Conservation (phyloP, 2,329 filamentous ascomycete species). For the Trichoderma sp. region DNA sequence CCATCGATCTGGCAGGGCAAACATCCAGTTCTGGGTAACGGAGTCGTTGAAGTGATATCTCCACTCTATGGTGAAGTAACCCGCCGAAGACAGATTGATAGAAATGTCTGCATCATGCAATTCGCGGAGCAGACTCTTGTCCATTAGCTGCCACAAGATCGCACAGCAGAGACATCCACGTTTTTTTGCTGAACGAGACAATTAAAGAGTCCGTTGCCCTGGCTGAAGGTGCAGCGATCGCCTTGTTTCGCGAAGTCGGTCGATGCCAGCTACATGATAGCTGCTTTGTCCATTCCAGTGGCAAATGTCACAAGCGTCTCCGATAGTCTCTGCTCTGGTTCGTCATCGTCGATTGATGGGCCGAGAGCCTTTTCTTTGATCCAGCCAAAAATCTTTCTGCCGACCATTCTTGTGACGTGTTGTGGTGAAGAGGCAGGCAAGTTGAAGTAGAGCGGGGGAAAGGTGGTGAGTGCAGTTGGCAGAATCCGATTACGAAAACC, state of each 20-base stretch:
- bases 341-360: neutral
- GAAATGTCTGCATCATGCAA: neutral
- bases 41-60: neutral
- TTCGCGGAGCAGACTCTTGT: neutral
- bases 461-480: neutral
- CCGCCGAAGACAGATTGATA: neutral
- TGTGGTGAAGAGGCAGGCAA: neutral
- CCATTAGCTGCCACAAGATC: neutral
- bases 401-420: neutral
- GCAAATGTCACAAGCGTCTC: neutral
- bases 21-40: neutral
- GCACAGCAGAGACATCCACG: neutral
- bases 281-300: neutral
- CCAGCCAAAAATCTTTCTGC: neutral
- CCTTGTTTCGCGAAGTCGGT: neutral
- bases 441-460: neutral
- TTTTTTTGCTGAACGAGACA: neutral
- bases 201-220: neutral
- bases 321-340: neutral
- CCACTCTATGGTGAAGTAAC: neutral
- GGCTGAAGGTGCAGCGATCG: neutral
- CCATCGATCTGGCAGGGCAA: neutral
- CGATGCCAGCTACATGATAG: neutral
- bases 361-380: neutral
- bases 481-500: neutral